phyloP scores from a whole-genome alignment of 2,329 filamentous ascomycete genomes.

The Juglanconis oblonga region DNA sequence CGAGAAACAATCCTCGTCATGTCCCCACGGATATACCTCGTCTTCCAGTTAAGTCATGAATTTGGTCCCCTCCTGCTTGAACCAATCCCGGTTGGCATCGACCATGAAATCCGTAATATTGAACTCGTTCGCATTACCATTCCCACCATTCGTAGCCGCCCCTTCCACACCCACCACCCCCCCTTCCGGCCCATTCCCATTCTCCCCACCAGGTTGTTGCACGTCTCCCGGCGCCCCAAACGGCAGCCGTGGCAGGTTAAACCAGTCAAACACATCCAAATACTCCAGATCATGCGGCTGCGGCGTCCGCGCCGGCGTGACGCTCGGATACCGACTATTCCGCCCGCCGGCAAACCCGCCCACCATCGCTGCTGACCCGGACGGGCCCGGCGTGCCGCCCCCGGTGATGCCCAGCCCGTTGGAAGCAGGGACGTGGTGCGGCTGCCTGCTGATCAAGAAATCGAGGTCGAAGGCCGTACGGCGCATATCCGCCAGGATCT shows the following conservation, averaged over 20 bases:
- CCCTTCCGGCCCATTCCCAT: conserved; percentile 20
- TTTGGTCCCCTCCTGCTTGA: conserved; percentile 46
- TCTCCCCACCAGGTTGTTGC: conserved; percentile 12
- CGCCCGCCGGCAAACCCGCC: conserved; percentile 23
- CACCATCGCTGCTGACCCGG: not conserved
- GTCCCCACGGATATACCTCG: too few species aligned
- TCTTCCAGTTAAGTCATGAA: conserved; percentile 19
- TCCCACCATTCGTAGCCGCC: conserved; percentile 18
- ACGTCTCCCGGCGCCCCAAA: conserved; percentile 36
- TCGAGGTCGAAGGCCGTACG: conserved; percentile 87
- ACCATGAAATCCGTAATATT: conserved; percentile 79
- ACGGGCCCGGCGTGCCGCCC: conserved; percentile 21
- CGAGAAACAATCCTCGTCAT: too few species aligned
- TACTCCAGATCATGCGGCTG: conserved; percentile 84
- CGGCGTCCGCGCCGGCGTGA: conserved; percentile 64
- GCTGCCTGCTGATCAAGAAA: conserved; percentile 82
- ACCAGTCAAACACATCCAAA: conserved; percentile 90
- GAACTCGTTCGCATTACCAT: conserved; percentile 54
- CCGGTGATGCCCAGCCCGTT: conserved; percentile 21
- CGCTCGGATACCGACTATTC: conserved; percentile 46
- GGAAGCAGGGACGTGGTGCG: conserved; percentile 4
- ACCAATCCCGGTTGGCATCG: conserved; percentile 72
- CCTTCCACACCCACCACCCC: conserved; percentile 18
- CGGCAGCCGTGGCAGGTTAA: conserved; percentile 79
- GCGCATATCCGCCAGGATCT: conserved; percentile 87